Percentiles rank a stretch among this genome's conserved stretches.
Evolutionary conservation across 257 asterid genomes (phyloP).

Genomic region (Lavandula angustifolia): DNA sequence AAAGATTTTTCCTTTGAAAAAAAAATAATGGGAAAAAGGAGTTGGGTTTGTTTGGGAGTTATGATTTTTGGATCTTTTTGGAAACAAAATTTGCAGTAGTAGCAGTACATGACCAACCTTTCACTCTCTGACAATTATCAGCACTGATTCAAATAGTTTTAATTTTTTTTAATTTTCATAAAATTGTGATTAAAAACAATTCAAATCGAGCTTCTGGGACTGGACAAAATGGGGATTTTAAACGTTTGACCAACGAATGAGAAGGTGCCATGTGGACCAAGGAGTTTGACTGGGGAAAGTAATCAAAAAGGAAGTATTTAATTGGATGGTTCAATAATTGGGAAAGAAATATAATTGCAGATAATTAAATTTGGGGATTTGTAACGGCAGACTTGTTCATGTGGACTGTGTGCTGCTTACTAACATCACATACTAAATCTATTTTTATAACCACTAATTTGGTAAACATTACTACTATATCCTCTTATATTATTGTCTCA

Average conservation of each 20-base stretch:
- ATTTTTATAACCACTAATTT: constrained; percentile 21
- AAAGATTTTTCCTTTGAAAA: background rate
- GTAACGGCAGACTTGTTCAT: constrained; percentile 38
- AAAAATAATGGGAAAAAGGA: background rate
- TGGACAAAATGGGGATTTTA: constrained; percentile 34
- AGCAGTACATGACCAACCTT: constrained; percentile 34
- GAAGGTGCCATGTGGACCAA: constrained; percentile 25
- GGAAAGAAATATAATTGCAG: constrained; percentile 39
- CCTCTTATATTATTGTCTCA: too few species aligned
- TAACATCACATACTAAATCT: constrained; percentile 25
- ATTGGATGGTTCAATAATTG: constrained; percentile 40
- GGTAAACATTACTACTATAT: too few species aligned
- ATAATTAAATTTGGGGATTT: constrained; percentile 33
- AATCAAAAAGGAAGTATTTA: constrained; percentile 35
- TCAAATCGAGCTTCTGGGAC: background rate
- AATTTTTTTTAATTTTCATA: background rate
- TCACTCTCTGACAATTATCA: constrained; percentile 39
- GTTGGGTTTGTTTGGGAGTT: constrained; percentile 34
- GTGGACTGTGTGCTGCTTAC: constrained; percentile 23
- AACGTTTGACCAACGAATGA: constrained; percentile 35
- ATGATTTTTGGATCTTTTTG: constrained; percentile 29
- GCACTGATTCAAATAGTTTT: constrained; percentile 30
- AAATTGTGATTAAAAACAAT: background rate
- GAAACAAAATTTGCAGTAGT: constrained; percentile 23
- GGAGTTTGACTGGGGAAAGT: constrained; percentile 36